These are phyloP conservation scores for Vigna trinervia DNA, from an alignment of 306 rosid species.

Conservation along the genomic window DNA sequence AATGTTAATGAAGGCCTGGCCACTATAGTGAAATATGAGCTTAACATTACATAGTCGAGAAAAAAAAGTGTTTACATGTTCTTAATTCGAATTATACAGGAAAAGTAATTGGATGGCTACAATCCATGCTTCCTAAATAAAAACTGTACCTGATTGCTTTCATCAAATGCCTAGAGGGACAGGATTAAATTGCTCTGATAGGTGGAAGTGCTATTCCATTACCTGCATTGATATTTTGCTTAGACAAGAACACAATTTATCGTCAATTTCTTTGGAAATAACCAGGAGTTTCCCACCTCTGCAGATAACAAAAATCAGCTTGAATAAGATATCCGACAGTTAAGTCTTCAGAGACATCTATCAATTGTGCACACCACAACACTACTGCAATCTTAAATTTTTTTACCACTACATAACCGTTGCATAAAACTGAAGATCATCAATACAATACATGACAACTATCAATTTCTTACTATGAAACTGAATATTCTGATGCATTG, in stretches of 20 bases:
- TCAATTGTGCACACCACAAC: conserved; percentile 19
- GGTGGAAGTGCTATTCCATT: neutral
- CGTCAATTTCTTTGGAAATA: conserved; percentile 36
- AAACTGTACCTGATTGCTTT: neutral
- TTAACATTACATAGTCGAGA: neutral
- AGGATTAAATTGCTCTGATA: conserved; percentile 19
- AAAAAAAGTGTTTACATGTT: neutral
- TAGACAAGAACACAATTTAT: conserved; percentile 25
- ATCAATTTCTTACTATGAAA: conserved; percentile 36
- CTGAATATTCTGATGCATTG: conserved; percentile 39
- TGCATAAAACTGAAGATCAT: conserved; percentile 34
- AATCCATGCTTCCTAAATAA: neutral
- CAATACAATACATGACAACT: conserved; percentile 3
- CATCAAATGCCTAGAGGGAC: neutral
- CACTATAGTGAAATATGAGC: neutral
- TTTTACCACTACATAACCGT: neutral
- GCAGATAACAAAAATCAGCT: conserved; percentile 16
- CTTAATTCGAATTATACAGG: conserved; percentile 12
- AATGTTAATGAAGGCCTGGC: no score
- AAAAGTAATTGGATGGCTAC: conserved; percentile 5
- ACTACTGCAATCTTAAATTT: conserved; percentile 21
- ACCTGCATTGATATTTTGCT: conserved; percentile 27
- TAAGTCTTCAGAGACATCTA: conserved; percentile 8
- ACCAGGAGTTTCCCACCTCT: conserved; percentile 26
- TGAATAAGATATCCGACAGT: neutral